Percentiles rank a stretch among this genome's conserved stretches.
Evolutionary conservation across 306 rosid genomes (phyloP).

Genomic region (Boehmeria nivea): DNA sequence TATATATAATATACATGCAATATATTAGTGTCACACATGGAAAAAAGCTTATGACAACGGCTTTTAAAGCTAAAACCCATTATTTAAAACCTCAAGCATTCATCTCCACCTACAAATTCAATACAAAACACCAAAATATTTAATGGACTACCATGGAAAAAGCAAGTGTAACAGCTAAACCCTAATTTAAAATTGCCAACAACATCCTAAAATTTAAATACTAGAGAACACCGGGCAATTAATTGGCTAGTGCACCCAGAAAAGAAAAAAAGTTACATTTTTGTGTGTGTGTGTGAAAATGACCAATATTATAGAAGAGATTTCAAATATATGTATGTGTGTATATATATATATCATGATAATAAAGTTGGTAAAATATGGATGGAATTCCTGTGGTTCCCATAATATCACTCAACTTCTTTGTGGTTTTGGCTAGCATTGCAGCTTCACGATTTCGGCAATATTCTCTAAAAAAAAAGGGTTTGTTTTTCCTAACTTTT

Average conservation of each 20-base stretch:
- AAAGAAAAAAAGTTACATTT: slow-evolving; percentile 9
- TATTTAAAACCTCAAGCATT: slow-evolving; percentile 24
- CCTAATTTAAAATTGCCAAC: slow-evolving; percentile 32
- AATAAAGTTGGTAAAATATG: slow-evolving; percentile 4
- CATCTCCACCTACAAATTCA: slow-evolving; percentile 47
- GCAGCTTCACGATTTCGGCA: not conserved
- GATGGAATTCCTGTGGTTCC: slow-evolving; percentile 13
- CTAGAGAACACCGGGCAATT: slow-evolving; percentile 19
- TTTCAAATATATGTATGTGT: too few species aligned
- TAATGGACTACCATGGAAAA: slow-evolving; percentile 35
- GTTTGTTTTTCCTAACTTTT: too few species aligned
- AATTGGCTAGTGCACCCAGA: slow-evolving; percentile 19
- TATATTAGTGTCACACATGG: not conserved
- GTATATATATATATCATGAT: not conserved
- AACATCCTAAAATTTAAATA: slow-evolving; percentile 24
- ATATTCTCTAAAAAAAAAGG: too few species aligned
- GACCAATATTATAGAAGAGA: not conserved
- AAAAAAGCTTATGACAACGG: slow-evolving; percentile 27
- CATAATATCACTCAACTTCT: slow-evolving; percentile 5
- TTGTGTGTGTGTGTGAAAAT: not conserved
- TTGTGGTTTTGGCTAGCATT: not conserved
- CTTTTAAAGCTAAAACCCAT: slow-evolving; percentile 47
- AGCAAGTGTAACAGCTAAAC: slow-evolving; percentile 31
- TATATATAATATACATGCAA: not conserved
- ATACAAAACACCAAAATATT: slow-evolving; percentile 30